These are phyloP conservation scores for Cystofilobasidium bisporidii DNA, from an alignment of 768 basidiomycete genomes.

Conservation along the genomic window DNA sequence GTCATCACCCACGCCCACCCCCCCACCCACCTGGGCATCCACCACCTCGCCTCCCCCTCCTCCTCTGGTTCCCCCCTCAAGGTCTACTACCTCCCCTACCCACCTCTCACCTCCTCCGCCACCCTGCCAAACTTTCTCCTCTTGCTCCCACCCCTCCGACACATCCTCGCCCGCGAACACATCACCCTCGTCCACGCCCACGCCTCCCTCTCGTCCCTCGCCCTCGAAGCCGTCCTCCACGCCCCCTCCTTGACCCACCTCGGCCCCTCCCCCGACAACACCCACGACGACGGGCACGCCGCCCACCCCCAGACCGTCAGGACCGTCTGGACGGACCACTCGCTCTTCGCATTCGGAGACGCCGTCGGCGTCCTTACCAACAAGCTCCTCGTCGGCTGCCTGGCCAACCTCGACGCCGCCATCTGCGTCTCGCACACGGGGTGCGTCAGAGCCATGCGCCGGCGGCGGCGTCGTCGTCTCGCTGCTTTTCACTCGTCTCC, in stretches of 20 bases:
- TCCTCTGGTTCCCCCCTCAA: slow-evolving; percentile 70
- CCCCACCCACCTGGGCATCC: slow-evolving; percentile 72
- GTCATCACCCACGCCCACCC: slow-evolving; percentile 88
- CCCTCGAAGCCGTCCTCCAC: slow-evolving; percentile 85
- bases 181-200: slow-evolving; percentile 85
- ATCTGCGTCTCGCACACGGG: slow-evolving; percentile 97
- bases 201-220: slow-evolving; percentile 78
- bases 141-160: slow-evolving; percentile 81
- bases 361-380: slow-evolving; percentile 96
- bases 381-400: slow-evolving; percentile 75
- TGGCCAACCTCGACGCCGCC: slow-evolving; percentile 84
- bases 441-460: no score
- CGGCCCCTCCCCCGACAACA: no score
- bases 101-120: slow-evolving; percentile 73
- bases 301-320: no score
- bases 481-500: no score
- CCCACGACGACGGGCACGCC: no score
- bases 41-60: slow-evolving; percentile 75
- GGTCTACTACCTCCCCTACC: slow-evolving; percentile 85
- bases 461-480: no score
- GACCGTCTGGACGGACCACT: slow-evolving; percentile 94
- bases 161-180: slow-evolving; percentile 74
- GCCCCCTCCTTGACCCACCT: slow-evolving; percentile 61
- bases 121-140: slow-evolving; percentile 91
- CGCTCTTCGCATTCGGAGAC: slow-evolving; percentile 90